Evolutionary conservation across 2,329 filamentous ascomycete species (phyloP), one percentile per base, ranked within the genome.

Genomic region (Trichothecium roseum): DNA sequence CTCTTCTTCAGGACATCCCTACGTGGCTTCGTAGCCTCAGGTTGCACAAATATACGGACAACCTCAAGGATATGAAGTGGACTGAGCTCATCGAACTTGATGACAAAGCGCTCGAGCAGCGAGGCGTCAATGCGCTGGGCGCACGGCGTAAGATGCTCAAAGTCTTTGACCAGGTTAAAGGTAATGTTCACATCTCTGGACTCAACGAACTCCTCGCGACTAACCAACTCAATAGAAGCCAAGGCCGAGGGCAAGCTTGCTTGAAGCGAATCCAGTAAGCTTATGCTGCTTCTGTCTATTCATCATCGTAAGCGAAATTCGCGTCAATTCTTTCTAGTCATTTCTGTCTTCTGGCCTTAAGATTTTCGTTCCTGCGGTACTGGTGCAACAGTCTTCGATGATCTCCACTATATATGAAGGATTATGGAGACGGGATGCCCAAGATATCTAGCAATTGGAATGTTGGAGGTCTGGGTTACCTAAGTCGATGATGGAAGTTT

Each of bases 41-140:
- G 41, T 70, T 98, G 50, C 91, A 98, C 70, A 98, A 98, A 68
- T 98, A 98, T 62, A 98, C 91, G 8, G 91, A 98, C 48, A 93
- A 96, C 49, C 65, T 98, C 44, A 98, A 96, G 64, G 89, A 96
- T 53, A 77, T 96, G 69, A 87, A 91, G 52, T 98, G 91, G 91
- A 84, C 81, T 18, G 91, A 98, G 36, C 64, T 98, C 48, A 68
- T 98, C 40, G 84, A 91, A 58, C 67, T 98, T 47, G 86, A 95
- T 51, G 91, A 98, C 48, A 88, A 88, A 54, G 88, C 85, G 33
- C 68, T 98, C 43, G 89, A 96, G 62, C 84, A 86, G 18, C 81
- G 86, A 35, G 91, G 91, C 34, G 91, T 98, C 22, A 95, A 94
- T 57, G 91, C 91, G 36, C 73, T 96, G 38, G 91, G 91, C 49